Base-by-base conservation (phyloP, 495 filamentous ascomycete genomes). In the Chaetomium cochliodes region DNA sequence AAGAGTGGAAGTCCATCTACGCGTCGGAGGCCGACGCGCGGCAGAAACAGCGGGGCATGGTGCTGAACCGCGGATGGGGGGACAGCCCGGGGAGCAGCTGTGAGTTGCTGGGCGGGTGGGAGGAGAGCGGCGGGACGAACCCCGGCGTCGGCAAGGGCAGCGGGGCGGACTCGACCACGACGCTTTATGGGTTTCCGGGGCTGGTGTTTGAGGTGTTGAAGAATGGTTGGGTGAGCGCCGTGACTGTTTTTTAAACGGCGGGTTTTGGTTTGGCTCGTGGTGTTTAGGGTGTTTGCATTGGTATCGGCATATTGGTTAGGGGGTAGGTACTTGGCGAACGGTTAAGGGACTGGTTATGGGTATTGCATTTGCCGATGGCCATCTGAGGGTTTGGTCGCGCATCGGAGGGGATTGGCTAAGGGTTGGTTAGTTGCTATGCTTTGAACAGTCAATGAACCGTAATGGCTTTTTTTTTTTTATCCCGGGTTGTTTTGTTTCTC, bases 121-220 rank as follows among this genome's bases (percentile, higher is more conserved):
- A 96, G 78, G 90, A 96, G 64, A 89, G 72, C 50, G 73, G 67
- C 56, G 72, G 63, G 65, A 72, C 65, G 49, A 71, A 73, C 18
- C 77, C 77, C 9, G 76, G 71, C 68, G 73, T 59, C 8, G 70
- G 69, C 20, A 69, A 60, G 56, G 59, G 54, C 42, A 75, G 78
- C 33, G 84, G 78, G 51, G 88, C 87, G 68, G 85, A 85, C 69
- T 92, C 74, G 82, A 94, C 92, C 61, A 94, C 90, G 26, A 93
- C 93, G 69, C 76, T 98, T 16, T 98, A 91, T 80, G 92, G 93
- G 13, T 98, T 96, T 72, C 94, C 93, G 1, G 94, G 94, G 3
- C 78, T 97, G 70, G 82, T 97, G 22, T 98, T 97, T 78, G 94
- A 98, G 78, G 93, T 98, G 13, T 76, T 97, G 76, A 94, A 90